A percentile compares a stretch with the other conserved stretches of the same genome.
Evolutionary conservation across 208 protist genomes (phyloP).

Genomic region (Leishmania braziliensis): DNA sequence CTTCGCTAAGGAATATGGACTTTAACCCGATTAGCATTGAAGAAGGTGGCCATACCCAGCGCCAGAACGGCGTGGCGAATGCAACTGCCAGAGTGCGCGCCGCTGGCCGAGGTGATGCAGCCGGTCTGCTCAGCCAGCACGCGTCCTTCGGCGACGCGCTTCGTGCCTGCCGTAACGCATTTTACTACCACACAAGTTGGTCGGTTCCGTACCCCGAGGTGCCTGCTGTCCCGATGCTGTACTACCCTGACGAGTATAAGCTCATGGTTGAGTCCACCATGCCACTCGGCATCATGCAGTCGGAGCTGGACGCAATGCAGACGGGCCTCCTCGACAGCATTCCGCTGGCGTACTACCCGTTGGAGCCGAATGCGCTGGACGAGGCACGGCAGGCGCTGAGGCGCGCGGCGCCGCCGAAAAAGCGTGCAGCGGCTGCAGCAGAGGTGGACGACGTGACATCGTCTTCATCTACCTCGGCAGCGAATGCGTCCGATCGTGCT

Average conservation of each 20-base stretch:
- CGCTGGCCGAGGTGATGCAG: constrained; percentile 8
- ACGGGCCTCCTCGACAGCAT: constrained; percentile 67
- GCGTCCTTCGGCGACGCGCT: constrained; percentile 42
- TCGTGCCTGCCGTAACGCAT: constrained; percentile 60
- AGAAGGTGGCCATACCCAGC: constrained; percentile 34
- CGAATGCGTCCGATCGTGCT: constrained; percentile 30
- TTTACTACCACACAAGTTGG: constrained; percentile 76
- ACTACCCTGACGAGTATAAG: constrained; percentile 56
- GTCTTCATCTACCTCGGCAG: constrained; percentile 34
- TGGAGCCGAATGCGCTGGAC: constrained; percentile 46
- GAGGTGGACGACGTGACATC: constrained; percentile 26
- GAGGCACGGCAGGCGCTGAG: constrained; percentile 45
- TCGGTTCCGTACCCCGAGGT: constrained; percentile 57
- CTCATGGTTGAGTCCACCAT: constrained; percentile 42
- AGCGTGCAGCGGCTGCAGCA: constrained; percentile 35
- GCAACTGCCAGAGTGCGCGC: not conserved
- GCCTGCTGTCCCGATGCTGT: constrained; percentile 61
- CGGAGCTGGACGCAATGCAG: constrained; percentile 81
- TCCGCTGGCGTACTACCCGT: constrained; percentile 67
- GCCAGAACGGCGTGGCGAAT: constrained; percentile 13
- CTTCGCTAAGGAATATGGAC: constrained; percentile 31
- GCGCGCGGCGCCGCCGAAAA: constrained; percentile 23
- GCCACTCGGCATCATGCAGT: constrained; percentile 71
- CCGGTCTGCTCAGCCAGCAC: constrained; percentile 17
- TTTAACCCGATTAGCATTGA: constrained; percentile 81